These are phyloP conservation scores for Vaccinium corymbosum DNA, from an alignment of 148 eudicot genomes.

Conservation along the genomic window DNA sequence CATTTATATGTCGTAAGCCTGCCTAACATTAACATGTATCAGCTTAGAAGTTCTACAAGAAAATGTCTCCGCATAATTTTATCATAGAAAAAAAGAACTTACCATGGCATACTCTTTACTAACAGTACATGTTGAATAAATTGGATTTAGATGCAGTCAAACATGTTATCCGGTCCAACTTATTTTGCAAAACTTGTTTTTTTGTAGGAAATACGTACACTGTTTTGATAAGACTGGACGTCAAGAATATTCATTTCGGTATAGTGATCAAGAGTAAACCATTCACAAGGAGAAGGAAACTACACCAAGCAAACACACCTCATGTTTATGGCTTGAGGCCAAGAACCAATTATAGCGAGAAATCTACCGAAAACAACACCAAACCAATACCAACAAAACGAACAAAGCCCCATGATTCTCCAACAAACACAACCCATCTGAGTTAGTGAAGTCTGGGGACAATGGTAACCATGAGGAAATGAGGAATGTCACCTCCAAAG, in stretches of 20 bases:
- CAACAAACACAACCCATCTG: background rate
- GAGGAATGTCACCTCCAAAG: too few relatives aligned
- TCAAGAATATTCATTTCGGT: background rate
- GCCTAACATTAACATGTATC: background rate
- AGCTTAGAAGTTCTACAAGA: background rate
- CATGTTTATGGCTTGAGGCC: background rate
- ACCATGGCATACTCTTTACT: too few relatives aligned
- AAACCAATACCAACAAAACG: background rate
- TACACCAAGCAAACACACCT: background rate
- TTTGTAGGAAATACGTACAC: background rate
- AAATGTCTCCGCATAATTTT: background rate
- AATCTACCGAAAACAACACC: background rate
- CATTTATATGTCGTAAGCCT: background rate
- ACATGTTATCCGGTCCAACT: background rate
- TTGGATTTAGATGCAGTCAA: too few relatives aligned
- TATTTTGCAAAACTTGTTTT: background rate
- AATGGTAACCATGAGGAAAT: too few relatives aligned
- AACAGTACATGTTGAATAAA: too few relatives aligned
- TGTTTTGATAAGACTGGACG: background rate
- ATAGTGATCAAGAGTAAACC: background rate
- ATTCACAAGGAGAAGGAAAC: background rate
- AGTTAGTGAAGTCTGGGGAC: background rate
- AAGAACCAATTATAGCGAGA: background rate
- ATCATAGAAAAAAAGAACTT: too few relatives aligned
- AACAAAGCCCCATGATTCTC: background rate